These are phyloP conservation scores for Yamadazyma phyllophila DNA, from an alignment of 805 yeast species.

Conservation along the genomic window DNA sequence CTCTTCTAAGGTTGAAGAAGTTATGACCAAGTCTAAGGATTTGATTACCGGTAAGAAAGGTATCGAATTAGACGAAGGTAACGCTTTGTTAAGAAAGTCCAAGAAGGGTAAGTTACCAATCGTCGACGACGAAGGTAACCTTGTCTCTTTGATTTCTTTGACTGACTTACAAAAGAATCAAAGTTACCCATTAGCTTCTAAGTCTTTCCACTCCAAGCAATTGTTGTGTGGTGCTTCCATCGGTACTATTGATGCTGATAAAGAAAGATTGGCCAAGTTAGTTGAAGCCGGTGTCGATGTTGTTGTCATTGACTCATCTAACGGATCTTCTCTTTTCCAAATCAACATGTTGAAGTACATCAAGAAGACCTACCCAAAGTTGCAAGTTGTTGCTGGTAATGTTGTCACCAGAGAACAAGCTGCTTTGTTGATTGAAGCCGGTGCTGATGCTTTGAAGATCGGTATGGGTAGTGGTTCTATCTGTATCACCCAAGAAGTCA, in stretches of 20 bases:
- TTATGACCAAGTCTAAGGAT: slow-evolving; percentile 90
- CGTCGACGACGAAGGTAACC: slow-evolving; percentile 70
- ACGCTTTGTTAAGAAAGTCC: slow-evolving; percentile 83
- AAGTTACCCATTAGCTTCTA: slow-evolving; percentile 91
- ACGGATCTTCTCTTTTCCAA: slow-evolving; percentile 97
- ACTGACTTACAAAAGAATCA: slow-evolving; percentile 96
- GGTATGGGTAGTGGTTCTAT: slow-evolving; percentile 99
- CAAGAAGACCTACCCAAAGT: slow-evolving; percentile 71
- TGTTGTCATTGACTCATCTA: slow-evolving; percentile 92
- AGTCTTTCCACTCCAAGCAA: slow-evolving; percentile 90
- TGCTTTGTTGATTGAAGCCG: slow-evolving; percentile 88
- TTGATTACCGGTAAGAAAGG: slow-evolving; percentile 82
- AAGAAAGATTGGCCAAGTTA: slow-evolving; percentile 74
- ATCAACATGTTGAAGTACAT: slow-evolving; percentile 89
- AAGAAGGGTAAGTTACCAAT: slow-evolving; percentile 98
- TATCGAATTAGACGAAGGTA: slow-evolving; percentile 80
- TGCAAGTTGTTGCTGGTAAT: slow-evolving; percentile 95
- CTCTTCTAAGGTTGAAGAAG: slow-evolving; percentile 57
- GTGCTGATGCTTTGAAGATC: slow-evolving; percentile 97
- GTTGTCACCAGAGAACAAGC: slow-evolving; percentile 99
- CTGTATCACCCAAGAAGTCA: slow-evolving; percentile 98
- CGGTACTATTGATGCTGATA: slow-evolving; percentile 91
- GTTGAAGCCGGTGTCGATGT: slow-evolving; percentile 97
- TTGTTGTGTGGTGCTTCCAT: slow-evolving; percentile 97
- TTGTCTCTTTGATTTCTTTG: slow-evolving; percentile 87